A percentile compares a stretch with the other conserved stretches of the same genome.
Evolutionary conservation across 2,329 filamentous ascomycete species (phyloP).

Genomic region (Simplicillium aogashimaense): DNA sequence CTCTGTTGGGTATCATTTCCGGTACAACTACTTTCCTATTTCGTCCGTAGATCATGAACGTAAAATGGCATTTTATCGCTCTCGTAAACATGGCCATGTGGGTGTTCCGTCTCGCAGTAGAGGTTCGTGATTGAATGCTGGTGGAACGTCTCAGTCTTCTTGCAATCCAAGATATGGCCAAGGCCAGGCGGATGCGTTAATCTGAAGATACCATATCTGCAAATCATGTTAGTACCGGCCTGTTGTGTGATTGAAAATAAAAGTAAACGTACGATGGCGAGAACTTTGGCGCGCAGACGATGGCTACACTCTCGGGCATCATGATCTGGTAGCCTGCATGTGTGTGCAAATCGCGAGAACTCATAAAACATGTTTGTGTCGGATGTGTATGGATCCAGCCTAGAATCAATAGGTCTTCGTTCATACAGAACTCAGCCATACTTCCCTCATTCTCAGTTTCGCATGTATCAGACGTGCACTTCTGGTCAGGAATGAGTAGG

Average conservation of each 20-base stretch:
- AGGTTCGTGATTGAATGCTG: constrained; percentile 58
- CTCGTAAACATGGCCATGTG: constrained; percentile 60
- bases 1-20: constrained; percentile 2
- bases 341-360: constrained; percentile 84
- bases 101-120: constrained; percentile 64
- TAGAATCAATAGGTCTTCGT: constrained; percentile 72
- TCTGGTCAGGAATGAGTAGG: constrained; percentile 85
- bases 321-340: constrained; percentile 92
- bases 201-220: constrained; percentile 81
- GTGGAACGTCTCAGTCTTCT: constrained; percentile 73
- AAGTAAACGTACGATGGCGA: constrained; percentile 57
- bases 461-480: constrained; percentile 83
- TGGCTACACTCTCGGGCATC: constrained; percentile 92
- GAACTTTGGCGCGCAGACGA: constrained; percentile 85
- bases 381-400: constrained; percentile 99
- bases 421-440: constrained; percentile 82
- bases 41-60: constrained; percentile 39
- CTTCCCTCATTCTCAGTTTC: constrained; percentile 82
- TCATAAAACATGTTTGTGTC: constrained; percentile 96
- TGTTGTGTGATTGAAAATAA: background rate
- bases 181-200: constrained; percentile 89
- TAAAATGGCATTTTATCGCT: constrained; percentile 53
- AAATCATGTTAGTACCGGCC: constrained; percentile 3
- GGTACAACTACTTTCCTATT: background rate
- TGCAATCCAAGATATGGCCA: constrained; percentile 73